Base-by-base conservation (phyloP, 140 eudicot species). In the Ambrosia hybrid region DNA sequence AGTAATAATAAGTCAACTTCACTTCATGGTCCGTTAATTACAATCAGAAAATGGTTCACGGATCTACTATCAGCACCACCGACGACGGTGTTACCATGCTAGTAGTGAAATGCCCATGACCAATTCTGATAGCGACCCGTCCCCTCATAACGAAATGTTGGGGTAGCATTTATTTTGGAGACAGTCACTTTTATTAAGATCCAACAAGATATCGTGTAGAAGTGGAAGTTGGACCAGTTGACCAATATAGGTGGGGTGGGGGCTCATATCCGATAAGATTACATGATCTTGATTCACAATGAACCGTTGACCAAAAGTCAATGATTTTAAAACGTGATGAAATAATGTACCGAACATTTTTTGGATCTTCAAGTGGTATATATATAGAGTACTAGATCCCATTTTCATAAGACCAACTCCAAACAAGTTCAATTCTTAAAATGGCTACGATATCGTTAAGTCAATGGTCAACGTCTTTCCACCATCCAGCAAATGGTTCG, bases 211-310 rank as follows among this genome's bases (percentile, higher is more conserved):
- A 71, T 52, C 77, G 63, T 71, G 62, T 78, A 37, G 53, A 78
- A 14, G 39, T n/a, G 21, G 37, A 70, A 51, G 52, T 53, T 78
- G 82, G 69, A 39, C 53, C 15, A 66, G 57, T 66, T 66, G 73
- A 72, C 74, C 51, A 51, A 43, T 33, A 57, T 78, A 74, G 56
- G 67, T 66, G 81, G 78, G 56, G 67, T 66, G 81, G 71, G 71
- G 71, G 75, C 71, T 79, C 65, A 74, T 58, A 74, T 73, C 75
- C 70, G 83, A 79, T 79, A 79, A 79, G 83, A 73, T 79, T 39
- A 57, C 74, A 17, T 51, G 39, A 79, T 79, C 83, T 79, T 66
- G 66, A 78, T 71, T 64, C 62, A 64, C 51, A 0, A 45, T 71
- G 60, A 36, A 62, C 43, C 67, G 4, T 56, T 57, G 82, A 72